Conservation (phyloP, 108 stramenopile genomes). For the Schizochytrium sp. region DNA sequence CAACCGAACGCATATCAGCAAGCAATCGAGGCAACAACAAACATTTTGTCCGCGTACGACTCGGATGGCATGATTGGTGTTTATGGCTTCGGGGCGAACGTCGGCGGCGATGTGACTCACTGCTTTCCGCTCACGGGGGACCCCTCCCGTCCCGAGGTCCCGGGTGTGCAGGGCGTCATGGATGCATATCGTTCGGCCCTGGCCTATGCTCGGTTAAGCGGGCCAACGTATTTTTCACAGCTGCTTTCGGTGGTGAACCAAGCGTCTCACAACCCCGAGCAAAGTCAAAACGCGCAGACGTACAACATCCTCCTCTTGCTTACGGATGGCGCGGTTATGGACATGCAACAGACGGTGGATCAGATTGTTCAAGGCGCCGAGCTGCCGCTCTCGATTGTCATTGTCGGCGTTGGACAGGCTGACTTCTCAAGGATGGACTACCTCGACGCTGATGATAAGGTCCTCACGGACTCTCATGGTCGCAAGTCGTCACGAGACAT, state of each 20-base stretch:
- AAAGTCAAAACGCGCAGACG: slow-evolving; percentile 25
- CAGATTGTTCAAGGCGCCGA: slow-evolving; percentile 27
- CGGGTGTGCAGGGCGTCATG: slow-evolving; percentile 35
- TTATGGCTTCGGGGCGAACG: slow-evolving; percentile 45
- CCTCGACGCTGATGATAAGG: neutral
- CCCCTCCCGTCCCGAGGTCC: slow-evolving; percentile 24
- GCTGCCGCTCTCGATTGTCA: slow-evolving; percentile 46
- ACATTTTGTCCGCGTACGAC: slow-evolving; percentile 40
- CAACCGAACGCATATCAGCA: slow-evolving; percentile 23
- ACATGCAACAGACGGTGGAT: slow-evolving; percentile 33
- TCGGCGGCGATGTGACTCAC: slow-evolving; percentile 29
- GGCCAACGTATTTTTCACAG: slow-evolving; percentile 39
- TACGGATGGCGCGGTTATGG: slow-evolving; percentile 41
- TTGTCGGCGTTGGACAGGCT: slow-evolving; percentile 48
- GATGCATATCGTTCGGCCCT: slow-evolving; percentile 20
- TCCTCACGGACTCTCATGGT: neutral
- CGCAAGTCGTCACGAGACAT: slow-evolving; percentile 36
- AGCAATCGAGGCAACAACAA: slow-evolving; percentile 32
- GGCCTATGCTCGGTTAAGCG: slow-evolving; percentile 20
- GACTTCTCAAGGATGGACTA: slow-evolving; percentile 40
- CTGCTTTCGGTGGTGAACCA: slow-evolving; percentile 24
- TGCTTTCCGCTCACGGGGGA: slow-evolving; percentile 35
- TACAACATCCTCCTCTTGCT: slow-evolving; percentile 40
- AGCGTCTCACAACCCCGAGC: slow-evolving; percentile 17
- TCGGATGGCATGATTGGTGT: slow-evolving; percentile 40